phyloP scores from a whole-genome alignment of 2,329 filamentous ascomycete genomes.

The Drechslera avenae region DNA sequence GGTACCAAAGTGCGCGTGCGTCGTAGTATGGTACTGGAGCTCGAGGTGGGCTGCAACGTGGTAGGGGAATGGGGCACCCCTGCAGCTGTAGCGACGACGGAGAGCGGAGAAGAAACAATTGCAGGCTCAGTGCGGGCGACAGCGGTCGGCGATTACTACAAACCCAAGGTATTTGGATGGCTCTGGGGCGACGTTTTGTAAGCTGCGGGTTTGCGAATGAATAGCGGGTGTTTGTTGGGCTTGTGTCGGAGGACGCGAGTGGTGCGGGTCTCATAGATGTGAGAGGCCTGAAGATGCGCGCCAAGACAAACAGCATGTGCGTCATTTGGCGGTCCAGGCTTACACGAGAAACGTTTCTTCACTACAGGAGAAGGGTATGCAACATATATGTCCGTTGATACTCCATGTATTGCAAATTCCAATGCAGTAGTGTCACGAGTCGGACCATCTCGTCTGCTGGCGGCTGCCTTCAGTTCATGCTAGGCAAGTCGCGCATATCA shows the following conservation, averaged over 20 bases:
- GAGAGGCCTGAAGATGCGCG: conserved; percentile 10
- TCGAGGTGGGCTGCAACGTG: conserved; percentile 35
- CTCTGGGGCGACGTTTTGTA: conserved; percentile 1
- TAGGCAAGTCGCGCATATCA: conserved; percentile 3
- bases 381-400: no score
- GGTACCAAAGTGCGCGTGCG: conserved; percentile 4
- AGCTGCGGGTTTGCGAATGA: conserved; percentile 17
- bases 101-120: conserved; percentile 35
- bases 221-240: conserved; percentile 29
- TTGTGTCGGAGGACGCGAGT: conserved; percentile 22
- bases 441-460: conserved; percentile 2
- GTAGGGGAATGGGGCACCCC: conserved; percentile 28
- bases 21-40: conserved; percentile 19
- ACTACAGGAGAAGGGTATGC: background rate
- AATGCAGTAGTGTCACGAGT: background rate
- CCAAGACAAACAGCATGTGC: conserved; percentile 14
- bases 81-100: conserved; percentile 32
- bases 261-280: conserved; percentile 9
- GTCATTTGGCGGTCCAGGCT: conserved; percentile 16
- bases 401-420: no score
- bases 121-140: conserved; percentile 10
- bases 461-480: conserved; percentile 3
- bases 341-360: background rate
- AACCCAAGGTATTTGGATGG: conserved; percentile 6
- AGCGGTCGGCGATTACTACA: conserved; percentile 13